These are phyloP conservation scores for Melanomma pulvis-pyrius DNA, from an alignment of 495 filamentous ascomycete genomes.

Conservation along the genomic window DNA sequence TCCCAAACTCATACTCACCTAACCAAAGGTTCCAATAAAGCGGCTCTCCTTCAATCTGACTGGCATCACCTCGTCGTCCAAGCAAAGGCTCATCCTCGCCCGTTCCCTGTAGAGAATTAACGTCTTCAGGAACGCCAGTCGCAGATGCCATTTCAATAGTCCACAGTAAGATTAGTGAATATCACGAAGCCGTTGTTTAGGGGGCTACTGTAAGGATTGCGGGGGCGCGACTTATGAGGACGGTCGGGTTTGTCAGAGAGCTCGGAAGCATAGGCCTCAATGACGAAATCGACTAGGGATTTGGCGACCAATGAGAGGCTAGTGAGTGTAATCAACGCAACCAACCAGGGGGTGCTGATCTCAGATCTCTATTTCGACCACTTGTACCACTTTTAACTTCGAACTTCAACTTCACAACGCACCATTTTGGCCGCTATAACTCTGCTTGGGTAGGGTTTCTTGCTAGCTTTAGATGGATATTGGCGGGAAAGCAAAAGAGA, in stretches of 20 bases:
- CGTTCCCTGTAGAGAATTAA: constrained; percentile 21
- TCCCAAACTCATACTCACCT: constrained; percentile 54
- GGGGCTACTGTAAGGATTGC: neutral
- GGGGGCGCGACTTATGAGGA: neutral
- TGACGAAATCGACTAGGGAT: neutral
- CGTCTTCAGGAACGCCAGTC: constrained; percentile 53
- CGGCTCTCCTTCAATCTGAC: constrained; percentile 63
- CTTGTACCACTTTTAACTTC: too few species aligned
- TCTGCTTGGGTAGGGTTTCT: too few species aligned
- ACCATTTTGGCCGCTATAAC: too few species aligned
- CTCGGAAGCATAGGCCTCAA: neutral
- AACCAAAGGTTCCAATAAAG: constrained; percentile 74
- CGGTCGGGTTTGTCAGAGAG: neutral
- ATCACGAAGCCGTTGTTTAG: neutral
- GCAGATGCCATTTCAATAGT: constrained; percentile 62
- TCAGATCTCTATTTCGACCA: too few species aligned
- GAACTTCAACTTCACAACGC: too few species aligned
- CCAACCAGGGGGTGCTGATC: neutral
- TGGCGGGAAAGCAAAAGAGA: too few species aligned
- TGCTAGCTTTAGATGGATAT: too few species aligned
- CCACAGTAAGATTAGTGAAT: neutral
- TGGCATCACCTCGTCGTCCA: constrained; percentile 70
- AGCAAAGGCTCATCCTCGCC: constrained; percentile 78
- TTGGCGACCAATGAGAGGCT: neutral
- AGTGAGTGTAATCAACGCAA: too few species aligned